These are phyloP conservation scores for Syzygium grande DNA, from an alignment of 345 rosid species.

Conservation along the genomic window DNA sequence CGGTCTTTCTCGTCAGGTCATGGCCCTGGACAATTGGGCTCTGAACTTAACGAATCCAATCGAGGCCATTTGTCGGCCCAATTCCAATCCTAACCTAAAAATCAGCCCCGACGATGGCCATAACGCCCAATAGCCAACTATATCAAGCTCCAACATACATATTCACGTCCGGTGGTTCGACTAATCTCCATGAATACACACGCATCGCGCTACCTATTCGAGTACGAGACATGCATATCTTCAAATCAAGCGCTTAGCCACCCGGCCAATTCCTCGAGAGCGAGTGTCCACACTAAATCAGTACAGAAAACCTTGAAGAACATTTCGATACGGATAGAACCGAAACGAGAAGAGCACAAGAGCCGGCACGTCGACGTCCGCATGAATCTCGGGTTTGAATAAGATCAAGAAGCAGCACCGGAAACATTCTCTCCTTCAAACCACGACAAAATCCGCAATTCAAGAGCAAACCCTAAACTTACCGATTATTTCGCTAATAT, in stretches of 20 bases:
- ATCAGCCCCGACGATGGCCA: background rate
- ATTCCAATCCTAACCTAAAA: background rate
- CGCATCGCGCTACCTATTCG: background rate
- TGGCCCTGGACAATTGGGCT: background rate
- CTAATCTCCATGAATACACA: background rate
- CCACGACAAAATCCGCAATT: fast-evolving
- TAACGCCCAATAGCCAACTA: background rate
- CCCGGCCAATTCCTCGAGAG: background rate
- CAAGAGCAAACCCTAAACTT: background rate
- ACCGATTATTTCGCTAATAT: background rate
- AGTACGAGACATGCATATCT: background rate
- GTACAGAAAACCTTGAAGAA: background rate
- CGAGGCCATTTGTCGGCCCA: background rate
- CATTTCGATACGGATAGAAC: background rate
- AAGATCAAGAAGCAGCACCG: background rate
- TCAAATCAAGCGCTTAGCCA: background rate
- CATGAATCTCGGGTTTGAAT: background rate
- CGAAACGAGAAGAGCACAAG: background rate
- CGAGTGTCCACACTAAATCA: background rate
- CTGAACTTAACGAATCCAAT: background rate
- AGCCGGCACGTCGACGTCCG: fast-evolving
- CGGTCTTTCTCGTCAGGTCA: background rate
- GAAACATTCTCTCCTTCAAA: background rate
- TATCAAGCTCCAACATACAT: background rate
- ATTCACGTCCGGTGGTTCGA: background rate